Conservation (phyloP, 441 rosid species). For the Oxalis stricta region DNA sequence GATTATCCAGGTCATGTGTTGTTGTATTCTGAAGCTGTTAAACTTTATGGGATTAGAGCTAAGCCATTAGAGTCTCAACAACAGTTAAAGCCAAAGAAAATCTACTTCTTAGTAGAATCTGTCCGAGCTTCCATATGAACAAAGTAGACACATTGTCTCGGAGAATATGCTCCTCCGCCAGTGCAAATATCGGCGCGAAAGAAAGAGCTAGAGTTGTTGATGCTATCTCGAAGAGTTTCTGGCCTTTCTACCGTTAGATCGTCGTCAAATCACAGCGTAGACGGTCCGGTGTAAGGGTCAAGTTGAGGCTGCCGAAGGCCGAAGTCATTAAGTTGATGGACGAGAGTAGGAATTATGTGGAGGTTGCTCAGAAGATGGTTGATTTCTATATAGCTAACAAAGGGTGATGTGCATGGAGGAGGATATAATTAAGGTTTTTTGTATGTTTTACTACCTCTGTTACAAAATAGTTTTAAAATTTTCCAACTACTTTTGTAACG, state of each 20-base stretch:
- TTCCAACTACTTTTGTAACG: no score
- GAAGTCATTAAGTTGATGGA: constrained; percentile 39
- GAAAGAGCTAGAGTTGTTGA: constrained; percentile 46
- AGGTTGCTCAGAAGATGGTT: constrained; percentile 39
- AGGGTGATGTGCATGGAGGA: constrained; percentile 4
- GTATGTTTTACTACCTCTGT: no score
- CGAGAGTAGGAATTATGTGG: constrained; percentile 31
- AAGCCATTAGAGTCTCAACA: constrained; percentile 43
- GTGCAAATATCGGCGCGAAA: constrained; percentile 42
- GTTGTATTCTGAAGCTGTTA: constrained; percentile 40
- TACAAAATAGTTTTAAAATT: no score
- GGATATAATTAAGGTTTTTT: no score
- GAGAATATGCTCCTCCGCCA: constrained; percentile 36
- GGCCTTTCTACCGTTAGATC: constrained; percentile 25
- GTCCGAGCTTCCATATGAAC: constrained; percentile 30
- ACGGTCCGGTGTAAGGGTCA: constrained; percentile 22
- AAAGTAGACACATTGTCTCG: constrained; percentile 17
- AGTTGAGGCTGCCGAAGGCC: constrained; percentile 36
- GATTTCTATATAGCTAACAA: constrained; percentile 19
- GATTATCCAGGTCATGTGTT: constrained; percentile 48
- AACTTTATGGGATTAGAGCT: constrained; percentile 39
- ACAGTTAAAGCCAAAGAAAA: constrained; percentile 25
- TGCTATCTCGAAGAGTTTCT: constrained; percentile 45
- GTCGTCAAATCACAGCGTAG: neutral
- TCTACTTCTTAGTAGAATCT: constrained; percentile 50